phyloP scores from a whole-genome alignment of 352 stramenopile genomes.

The Bremia lactucae region DNA sequence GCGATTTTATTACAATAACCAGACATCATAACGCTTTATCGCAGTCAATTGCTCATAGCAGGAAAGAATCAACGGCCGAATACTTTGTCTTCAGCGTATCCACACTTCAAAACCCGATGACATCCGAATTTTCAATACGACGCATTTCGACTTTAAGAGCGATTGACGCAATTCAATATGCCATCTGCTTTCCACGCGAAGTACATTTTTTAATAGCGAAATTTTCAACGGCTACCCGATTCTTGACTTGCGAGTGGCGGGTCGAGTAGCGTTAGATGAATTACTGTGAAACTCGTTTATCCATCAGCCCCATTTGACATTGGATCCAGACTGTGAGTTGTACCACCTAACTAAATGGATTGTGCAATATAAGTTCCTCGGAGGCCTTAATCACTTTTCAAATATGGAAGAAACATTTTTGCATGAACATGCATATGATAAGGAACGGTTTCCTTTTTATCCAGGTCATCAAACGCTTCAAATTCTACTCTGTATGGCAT shows the following conservation, averaged over 20 bases:
- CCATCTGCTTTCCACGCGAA: constrained; percentile 43
- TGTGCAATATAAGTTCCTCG: too few relatives aligned
- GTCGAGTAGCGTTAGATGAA: constrained; percentile 52
- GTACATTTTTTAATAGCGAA: constrained; percentile 62
- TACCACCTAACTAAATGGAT: too few relatives aligned
- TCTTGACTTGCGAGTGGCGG: constrained; percentile 54
- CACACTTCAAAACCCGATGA: constrained; percentile 14
- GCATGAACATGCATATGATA: constrained; percentile 35
- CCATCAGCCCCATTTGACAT: constrained; percentile 13
- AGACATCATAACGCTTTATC: constrained; percentile 9
- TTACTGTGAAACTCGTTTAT: constrained; percentile 57
- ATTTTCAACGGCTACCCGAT: constrained; percentile 51
- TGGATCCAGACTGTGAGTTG: constrained; percentile 21
- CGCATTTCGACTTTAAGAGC: constrained; percentile 6
- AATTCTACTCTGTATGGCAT: constrained; percentile 45
- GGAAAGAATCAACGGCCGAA: constrained; percentile 21
- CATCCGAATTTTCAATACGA: constrained; percentile 11
- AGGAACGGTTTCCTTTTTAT: constrained; percentile 59
- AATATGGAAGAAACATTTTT: constrained; percentile 43
- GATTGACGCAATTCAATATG: constrained; percentile 17
- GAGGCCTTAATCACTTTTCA: constrained; percentile 54
- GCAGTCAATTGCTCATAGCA: too few relatives aligned
- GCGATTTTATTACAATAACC: constrained; percentile 1
- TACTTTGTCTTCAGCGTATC: constrained; percentile 15
- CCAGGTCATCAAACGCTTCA: constrained; percentile 36